Evolutionary conservation across 1,139 yeast species (phyloP), one percentile per base, ranked within the genome.

Genomic region (Lodderomyces metapsilosis): DNA sequence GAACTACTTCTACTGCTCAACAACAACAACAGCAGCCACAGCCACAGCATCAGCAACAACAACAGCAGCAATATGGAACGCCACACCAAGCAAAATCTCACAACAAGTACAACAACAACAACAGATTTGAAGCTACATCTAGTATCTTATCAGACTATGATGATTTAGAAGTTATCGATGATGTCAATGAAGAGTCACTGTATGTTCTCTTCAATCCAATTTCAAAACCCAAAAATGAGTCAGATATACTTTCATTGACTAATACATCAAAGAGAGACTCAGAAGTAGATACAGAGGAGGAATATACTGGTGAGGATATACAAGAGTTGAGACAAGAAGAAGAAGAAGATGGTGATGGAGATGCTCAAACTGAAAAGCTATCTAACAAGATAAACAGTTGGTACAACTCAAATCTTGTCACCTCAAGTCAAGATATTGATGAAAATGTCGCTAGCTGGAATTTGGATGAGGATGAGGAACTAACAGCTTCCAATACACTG

Each of bases 371-470:
- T 20, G 34, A 45, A 11, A 38, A 36, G n/a, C 47, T 59, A 25
- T 56, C 61, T 13, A 47, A 52, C 43, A 60, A 60, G 42, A 57
- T 61, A 13, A 53, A 60, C 37, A 52, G 50, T 32, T 60, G 64
- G 65, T 50, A 59, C 32, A 39, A 42, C 23, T 44, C 52, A 18
- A 50, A 47, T 32, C 40, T 44, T 13, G 32, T 40, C 10, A 24
- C 37, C 11, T 16, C 31, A 17, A 30, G 23, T 12, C 40, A 30
- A 20, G 47, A 37, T 40, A 57, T 66, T 5, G 72, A 68, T 45
- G 77, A 71, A 46, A 70, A 71, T 49, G 59, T 64, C 4, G 77
- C 77, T 12, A 65, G 71, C 39, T 71, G 76, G 76, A 71, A 71
- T 49, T 54, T 71, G 44, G 76, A 71, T 48, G 75, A 68, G 45